phyloP scores from a whole-genome alignment of 495 filamentous ascomycete genomes.

The Hypoxylon fragiforme region DNA sequence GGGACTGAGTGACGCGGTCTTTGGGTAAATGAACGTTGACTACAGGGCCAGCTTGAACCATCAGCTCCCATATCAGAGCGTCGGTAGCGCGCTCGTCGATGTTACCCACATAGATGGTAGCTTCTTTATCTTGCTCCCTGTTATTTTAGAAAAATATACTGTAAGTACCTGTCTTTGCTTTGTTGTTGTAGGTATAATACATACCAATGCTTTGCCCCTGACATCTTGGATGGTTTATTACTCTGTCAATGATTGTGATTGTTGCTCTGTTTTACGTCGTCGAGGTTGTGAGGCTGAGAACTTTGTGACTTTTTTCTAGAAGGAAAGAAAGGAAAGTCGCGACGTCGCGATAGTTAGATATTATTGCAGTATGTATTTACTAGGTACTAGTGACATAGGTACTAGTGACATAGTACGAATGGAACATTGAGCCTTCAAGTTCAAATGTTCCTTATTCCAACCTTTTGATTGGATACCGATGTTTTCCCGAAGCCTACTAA shows the following conservation, averaged over 20 bases:
- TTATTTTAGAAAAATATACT: conserved; percentile 1
- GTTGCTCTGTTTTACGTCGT: not conserved
- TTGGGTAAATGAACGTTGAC: conserved; percentile 97
- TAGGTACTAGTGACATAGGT: too few relatives aligned
- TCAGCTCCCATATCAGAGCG: conserved; percentile 92
- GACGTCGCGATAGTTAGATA: not conserved
- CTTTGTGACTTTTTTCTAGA: not conserved
- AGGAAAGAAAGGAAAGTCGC: not conserved
- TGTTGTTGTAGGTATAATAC: conserved; percentile 16
- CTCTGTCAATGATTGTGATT: not conserved
- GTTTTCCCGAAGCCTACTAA: too few relatives aligned
- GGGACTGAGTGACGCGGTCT: conserved; percentile 92
- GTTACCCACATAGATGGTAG: conserved; percentile 97
- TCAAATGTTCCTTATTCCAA: too few relatives aligned
- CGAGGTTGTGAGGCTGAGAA: not conserved
- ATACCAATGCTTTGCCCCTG: conserved; percentile 81
- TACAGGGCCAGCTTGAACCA: conserved; percentile 94
- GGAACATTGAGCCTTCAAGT: too few relatives aligned
- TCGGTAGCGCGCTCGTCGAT: conserved; percentile 95
- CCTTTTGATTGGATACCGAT: too few relatives aligned
- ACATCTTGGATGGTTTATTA: conserved; percentile 52
- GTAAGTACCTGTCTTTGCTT: too few relatives aligned
- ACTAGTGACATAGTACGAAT: too few relatives aligned
- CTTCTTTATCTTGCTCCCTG: conserved; percentile 99
- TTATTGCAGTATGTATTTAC: not conserved